Conservation (phyloP, 768 basidiomycete genomes). For the Gyrodon lividus region DNA sequence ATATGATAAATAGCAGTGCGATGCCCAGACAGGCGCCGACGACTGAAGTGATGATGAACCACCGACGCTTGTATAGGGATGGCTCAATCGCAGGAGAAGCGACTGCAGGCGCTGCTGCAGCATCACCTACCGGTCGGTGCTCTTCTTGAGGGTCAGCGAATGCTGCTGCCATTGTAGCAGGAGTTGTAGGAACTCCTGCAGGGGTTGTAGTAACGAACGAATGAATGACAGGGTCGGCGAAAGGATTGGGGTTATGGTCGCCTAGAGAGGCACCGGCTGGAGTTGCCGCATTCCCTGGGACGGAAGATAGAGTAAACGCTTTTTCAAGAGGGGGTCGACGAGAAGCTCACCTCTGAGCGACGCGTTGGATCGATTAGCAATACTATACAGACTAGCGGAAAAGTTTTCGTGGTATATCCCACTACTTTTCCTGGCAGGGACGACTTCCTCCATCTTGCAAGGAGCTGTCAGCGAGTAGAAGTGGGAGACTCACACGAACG, state of each 20-base stretch:
- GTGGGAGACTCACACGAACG: neutral
- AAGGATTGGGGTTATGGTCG: constrained; percentile 2
- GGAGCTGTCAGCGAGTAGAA: constrained; percentile 8
- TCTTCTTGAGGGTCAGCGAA: neutral
- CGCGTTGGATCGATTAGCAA: constrained; percentile 11
- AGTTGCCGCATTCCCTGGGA: constrained; percentile 9
- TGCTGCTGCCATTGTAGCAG: neutral
- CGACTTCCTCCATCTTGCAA: constrained; percentile 24
- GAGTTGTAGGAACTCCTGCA: neutral
- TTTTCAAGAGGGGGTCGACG: neutral
- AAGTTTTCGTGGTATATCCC: constrained; percentile 13
- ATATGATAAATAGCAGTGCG: constrained; percentile 60
- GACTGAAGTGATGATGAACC: constrained; percentile 63
- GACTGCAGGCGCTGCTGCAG: neutral
- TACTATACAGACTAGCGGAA: constrained; percentile 15
- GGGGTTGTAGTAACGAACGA: constrained; percentile 9
- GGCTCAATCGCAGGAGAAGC: constrained; percentile 12
- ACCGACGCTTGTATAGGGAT: constrained; percentile 60
- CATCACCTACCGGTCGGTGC: neutral
- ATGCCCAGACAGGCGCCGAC: constrained; percentile 54
- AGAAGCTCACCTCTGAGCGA: constrained; percentile 13
- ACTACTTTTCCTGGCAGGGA: constrained; percentile 12
- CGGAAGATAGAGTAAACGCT: neutral
- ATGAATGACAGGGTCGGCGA: constrained; percentile 12
- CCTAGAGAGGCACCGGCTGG: constrained; percentile 2